These are phyloP conservation scores for Solanum boliviense DNA, from an alignment of 257 asterid species.

Conservation along the genomic window DNA sequence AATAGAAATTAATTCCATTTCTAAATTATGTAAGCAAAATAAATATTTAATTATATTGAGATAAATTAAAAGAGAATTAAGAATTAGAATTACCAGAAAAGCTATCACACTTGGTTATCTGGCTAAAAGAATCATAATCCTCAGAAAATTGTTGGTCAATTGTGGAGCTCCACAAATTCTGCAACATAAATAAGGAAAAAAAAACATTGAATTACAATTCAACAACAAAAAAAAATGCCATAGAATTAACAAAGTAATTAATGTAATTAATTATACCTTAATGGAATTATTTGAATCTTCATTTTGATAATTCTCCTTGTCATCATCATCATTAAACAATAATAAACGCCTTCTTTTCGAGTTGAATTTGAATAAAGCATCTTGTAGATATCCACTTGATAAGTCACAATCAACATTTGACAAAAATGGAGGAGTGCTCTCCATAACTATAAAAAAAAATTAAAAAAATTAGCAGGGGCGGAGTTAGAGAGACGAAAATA, in stretches of 20 bases:
- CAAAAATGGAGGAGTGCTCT: slow-evolving; percentile 28
- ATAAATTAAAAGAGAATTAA: not conserved
- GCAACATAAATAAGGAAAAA: not conserved
- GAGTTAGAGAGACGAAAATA: not conserved
- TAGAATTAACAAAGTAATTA: not conserved
- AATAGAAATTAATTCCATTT: not conserved
- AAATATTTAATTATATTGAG: not conserved
- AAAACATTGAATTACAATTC: not conserved
- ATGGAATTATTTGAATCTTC: slow-evolving; percentile 4
- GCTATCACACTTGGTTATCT: slow-evolving; percentile 23
- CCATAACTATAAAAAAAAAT: slow-evolving; percentile 3
- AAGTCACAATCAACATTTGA: slow-evolving; percentile 21
- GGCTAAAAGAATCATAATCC: slow-evolving; percentile 19
- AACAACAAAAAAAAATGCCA: not conserved
- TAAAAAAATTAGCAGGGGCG: not conserved
- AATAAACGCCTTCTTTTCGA: slow-evolving; percentile 58
- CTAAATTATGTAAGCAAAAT: not conserved
- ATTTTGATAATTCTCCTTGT: slow-evolving; percentile 1
- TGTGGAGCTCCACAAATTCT: slow-evolving; percentile 25
- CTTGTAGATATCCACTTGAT: slow-evolving; percentile 82
- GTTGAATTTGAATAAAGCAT: slow-evolving; percentile 64
- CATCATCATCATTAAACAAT: slow-evolving; percentile 13
- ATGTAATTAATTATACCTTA: not conserved
- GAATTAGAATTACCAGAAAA: slow-evolving; percentile 13
- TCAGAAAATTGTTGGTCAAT: slow-evolving; percentile 14